Percentiles rank a stretch among this genome's conserved stretches.
phyloP scores from a whole-genome alignment of 2,329 filamentous ascomycete genomes.

The Orbilia ellipsospora region DNA sequence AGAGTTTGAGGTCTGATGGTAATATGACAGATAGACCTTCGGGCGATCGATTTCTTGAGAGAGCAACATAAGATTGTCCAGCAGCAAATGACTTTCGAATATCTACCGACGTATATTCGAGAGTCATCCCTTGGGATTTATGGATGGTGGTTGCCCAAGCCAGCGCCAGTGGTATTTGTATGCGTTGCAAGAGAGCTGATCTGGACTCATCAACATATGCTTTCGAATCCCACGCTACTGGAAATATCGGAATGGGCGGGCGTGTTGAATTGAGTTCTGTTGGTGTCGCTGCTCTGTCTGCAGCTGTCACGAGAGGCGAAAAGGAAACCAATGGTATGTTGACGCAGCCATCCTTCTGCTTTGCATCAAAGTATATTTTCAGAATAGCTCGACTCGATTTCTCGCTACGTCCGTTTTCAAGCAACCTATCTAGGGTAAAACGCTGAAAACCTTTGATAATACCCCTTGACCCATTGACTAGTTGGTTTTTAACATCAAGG shows the following conservation, averaged over 20 bases:
- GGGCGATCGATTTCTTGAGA: slow-evolving; percentile 69
- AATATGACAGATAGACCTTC: slow-evolving; percentile 63
- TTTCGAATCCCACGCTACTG: slow-evolving; percentile 45
- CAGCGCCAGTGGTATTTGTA: slow-evolving; percentile 71
- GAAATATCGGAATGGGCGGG: slow-evolving; percentile 42
- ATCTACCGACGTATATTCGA: slow-evolving; percentile 70
- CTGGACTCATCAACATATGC: slow-evolving; percentile 54
- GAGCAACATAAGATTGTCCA: slow-evolving; percentile 73
- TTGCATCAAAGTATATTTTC: slow-evolving; percentile 49
- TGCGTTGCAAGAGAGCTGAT: slow-evolving; percentile 65
- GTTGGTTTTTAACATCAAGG: slow-evolving; percentile 63
- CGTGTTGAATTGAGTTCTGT: slow-evolving; percentile 1
- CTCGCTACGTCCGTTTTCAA: slow-evolving; percentile 41
- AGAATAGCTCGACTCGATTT: slow-evolving; percentile 37
- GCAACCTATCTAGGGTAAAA: slow-evolving; percentile 60
- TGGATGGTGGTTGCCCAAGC: slow-evolving; percentile 75
- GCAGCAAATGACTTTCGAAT: slow-evolving; percentile 67
- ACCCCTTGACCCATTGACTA: slow-evolving; percentile 67
- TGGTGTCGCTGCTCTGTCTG: neutral
- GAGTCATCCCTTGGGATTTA: slow-evolving; percentile 72
- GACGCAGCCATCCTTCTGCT: slow-evolving; percentile 36
- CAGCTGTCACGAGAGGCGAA: slow-evolving; percentile 21
- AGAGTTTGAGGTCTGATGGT: slow-evolving; percentile 13
- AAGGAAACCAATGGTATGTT: slow-evolving; percentile 56
- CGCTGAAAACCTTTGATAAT: slow-evolving; percentile 65